Base-by-base conservation (phyloP, 371 early-diverging fungal genomes). In the Mortierella sp. region DNA sequence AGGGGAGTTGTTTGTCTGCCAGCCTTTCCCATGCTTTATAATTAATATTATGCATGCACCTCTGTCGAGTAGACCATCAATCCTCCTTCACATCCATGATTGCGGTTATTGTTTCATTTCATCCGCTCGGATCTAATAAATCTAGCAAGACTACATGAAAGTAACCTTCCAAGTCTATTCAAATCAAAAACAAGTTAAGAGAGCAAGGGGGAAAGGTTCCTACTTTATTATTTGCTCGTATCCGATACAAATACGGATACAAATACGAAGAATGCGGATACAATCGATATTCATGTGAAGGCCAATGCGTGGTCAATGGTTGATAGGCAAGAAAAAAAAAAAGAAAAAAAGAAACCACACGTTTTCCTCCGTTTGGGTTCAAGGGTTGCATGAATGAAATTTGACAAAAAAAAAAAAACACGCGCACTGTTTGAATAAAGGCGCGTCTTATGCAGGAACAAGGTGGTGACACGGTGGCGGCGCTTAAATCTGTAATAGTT, bases 381-480 rank as follows among this genome's bases (percentile, higher is more conserved):
- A 16, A 45, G 36, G 36, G 16, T 50, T n/a, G n/a, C 50, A 50
- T 50, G n/a, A 50, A 50, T n/a, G n/a, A 16, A 50, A n/a, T 50
- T 50, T 50, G 50, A 50, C 50, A 50, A n/a, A 16, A 50, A 45
- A n/a, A 50, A n/a, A 16, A 50, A 45, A n/a, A 50, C 8, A 50
- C 43, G 10, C 10, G 43, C 16, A 50, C n/a, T 41, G 50, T n/a
- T 45, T 45, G 45, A 45, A 21, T 52, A 22, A 10, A 52, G 5
- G 32, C 55, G 55, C 28, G 55, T 55, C 10, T 10, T 9, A 55
- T 55, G 55, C 28, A 55, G 55, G 55, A 55, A 16, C 55, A 55
- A 9, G 16, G 19, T 55, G 55, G 28, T 28, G 15, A 22, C 28
- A 28, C 55, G 55, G 16, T 28, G 7, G 50, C 50, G 50, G 50